Evolutionary conservation across 164 flowering plant species (phyloP).

Genomic region (Dillenia suffruticosa): DNA sequence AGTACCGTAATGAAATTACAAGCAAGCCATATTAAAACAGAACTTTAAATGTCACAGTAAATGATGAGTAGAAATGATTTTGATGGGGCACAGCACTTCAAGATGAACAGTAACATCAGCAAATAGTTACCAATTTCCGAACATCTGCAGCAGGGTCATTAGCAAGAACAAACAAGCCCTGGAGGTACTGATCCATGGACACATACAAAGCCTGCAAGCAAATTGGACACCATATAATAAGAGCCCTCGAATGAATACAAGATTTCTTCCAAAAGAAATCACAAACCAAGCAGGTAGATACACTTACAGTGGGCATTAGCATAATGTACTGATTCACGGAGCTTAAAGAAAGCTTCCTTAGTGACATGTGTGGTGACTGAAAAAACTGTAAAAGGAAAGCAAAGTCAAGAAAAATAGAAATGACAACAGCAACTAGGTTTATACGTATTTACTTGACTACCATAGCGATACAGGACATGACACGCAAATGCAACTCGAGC

Average conservation of each 20-base stretch:
- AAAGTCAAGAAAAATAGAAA: not conserved
- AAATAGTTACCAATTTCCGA: conserved; percentile 78
- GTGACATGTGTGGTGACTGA: conserved; percentile 78
- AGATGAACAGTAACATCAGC: not conserved
- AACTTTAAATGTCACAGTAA: no score
- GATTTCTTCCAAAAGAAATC: not conserved
- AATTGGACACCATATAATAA: not conserved
- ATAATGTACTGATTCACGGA: conserved; percentile 91
- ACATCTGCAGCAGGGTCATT: conserved; percentile 82
- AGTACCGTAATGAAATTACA: no score
- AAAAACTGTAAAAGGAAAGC: conserved; percentile 57
- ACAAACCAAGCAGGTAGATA: not conserved
- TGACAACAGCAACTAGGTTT: no score
- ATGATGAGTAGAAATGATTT: no score
- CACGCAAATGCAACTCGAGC: no score
- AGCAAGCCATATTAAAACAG: no score
- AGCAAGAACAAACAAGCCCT: conserved; percentile 90
- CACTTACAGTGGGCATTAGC: conserved; percentile 91
- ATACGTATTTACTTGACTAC: no score
- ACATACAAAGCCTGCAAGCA: conserved; percentile 62
- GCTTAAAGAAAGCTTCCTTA: conserved; percentile 85
- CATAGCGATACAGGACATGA: no score
- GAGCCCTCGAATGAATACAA: not conserved
- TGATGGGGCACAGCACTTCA: not conserved
- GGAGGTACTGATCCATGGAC: conserved; percentile 92